These are phyloP conservation scores for Ashbya aceris DNA, from an alignment of 1,139 yeast genomes.

Conservation along the genomic window DNA sequence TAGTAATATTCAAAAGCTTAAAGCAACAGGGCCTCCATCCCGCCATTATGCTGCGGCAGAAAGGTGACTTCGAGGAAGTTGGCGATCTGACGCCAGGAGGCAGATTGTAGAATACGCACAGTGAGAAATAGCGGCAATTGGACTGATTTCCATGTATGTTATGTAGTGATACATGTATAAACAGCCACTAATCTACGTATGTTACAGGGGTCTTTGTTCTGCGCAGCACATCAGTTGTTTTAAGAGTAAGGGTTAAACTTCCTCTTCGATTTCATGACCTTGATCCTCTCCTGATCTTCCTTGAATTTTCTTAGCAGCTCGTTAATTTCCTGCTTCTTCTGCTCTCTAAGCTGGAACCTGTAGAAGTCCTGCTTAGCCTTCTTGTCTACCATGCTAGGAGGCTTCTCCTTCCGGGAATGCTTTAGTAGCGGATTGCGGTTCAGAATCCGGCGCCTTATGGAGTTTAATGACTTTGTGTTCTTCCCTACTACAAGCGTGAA, in stretches of 20 bases:
- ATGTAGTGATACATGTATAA: slow-evolving; percentile 2
- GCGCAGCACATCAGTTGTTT: not conserved
- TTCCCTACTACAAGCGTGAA: slow-evolving; percentile 84
- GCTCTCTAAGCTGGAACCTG: slow-evolving; percentile 90
- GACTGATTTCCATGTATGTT: not conserved
- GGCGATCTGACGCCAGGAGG: slow-evolving; percentile 27
- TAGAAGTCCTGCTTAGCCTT: slow-evolving; percentile 89
- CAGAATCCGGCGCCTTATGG: slow-evolving; percentile 29
- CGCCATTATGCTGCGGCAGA: slow-evolving; percentile 83
- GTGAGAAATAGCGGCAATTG: not conserved
- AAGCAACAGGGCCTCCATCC: slow-evolving; percentile 86
- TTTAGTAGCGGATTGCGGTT: slow-evolving; percentile 28
- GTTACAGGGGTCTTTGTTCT: not conserved
- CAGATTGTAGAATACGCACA: slow-evolving; percentile 13
- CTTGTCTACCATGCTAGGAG: slow-evolving; percentile 45
- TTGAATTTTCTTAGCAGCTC: slow-evolving; percentile 75
- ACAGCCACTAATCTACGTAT: slow-evolving; percentile 2
- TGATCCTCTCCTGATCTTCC: slow-evolving; percentile 81
- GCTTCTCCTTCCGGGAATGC: slow-evolving; percentile 23
- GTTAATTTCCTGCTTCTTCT: slow-evolving; percentile 87
- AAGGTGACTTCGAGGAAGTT: slow-evolving; percentile 42
- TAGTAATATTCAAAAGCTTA: slow-evolving; percentile 75
- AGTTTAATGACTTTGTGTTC: slow-evolving; percentile 57
- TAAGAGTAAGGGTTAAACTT: slow-evolving; percentile 72
- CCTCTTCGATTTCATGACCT: slow-evolving; percentile 67